phyloP scores from a whole-genome alignment of 2,329 filamentous ascomycete species.

The Calonectria hongkongensis region DNA sequence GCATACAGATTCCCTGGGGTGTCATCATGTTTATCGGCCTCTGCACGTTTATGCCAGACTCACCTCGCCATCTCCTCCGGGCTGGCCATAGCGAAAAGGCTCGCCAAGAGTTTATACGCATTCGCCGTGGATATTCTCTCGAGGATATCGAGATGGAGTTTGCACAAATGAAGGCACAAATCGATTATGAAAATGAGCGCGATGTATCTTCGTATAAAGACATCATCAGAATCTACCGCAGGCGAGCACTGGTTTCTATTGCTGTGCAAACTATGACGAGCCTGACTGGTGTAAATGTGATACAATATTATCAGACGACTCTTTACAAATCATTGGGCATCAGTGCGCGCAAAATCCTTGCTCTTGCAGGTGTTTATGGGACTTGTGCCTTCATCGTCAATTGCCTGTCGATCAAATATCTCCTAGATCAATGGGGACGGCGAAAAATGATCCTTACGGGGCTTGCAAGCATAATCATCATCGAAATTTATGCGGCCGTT shows the following conservation, averaged over 20 bases:
- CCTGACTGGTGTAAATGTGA: not conserved
- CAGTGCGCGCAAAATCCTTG: not conserved
- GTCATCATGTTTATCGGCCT: constrained; percentile 1
- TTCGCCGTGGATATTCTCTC: not conserved
- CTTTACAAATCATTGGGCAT: constrained; percentile 2
- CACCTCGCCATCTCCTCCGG: not conserved
- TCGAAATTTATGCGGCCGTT: constrained; percentile 11
- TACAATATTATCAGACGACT: not conserved
- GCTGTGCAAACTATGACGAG: constrained; percentile 15
- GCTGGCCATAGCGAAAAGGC: not conserved
- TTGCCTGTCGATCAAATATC: not conserved
- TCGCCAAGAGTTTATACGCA: not conserved
- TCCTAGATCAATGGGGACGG: constrained; percentile 11
- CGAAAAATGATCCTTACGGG: not conserved
- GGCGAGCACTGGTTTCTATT: not conserved
- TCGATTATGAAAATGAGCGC: constrained; percentile 11
- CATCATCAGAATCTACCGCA: not conserved
- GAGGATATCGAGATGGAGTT: constrained; percentile 8
- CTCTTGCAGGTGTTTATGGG: not conserved
- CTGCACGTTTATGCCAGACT: constrained; percentile 2
- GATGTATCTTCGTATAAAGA: not conserved
- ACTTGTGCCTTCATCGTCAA: not conserved
- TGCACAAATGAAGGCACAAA: constrained; percentile 14
- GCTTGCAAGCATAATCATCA: not conserved
- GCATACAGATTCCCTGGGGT: constrained; percentile 11